Evolutionary conservation across 1,284 basidiomycete genomes (phyloP).

Genomic region (Puccinia novopanici): DNA sequence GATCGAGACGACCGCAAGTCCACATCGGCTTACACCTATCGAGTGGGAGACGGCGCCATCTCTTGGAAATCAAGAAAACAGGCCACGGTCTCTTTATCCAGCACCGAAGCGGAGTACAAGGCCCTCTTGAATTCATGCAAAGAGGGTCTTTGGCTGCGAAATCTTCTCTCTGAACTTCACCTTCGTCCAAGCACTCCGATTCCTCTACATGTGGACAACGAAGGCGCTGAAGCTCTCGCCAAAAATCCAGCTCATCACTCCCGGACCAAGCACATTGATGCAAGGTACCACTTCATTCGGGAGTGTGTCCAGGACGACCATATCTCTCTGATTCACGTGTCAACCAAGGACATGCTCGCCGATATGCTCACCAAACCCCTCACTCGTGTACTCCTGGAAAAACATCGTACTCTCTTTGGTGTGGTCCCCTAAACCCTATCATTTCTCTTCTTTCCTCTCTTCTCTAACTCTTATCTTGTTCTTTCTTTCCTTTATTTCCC

Average conservation of each 20-base stretch:
- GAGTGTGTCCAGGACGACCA: not conserved
- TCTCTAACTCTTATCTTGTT: not conserved
- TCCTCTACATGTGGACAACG: too few species aligned
- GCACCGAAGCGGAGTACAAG: too few species aligned
- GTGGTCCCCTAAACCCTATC: not conserved
- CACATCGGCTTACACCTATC: not conserved
- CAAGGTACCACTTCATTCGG: not conserved
- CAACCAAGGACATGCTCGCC: too few species aligned
- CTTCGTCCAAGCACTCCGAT: too few species aligned
- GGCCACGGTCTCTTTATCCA: too few species aligned
- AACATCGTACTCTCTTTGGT: not conserved
- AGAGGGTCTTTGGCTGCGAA: too few species aligned
- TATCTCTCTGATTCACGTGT: not conserved
- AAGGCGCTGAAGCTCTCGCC: too few species aligned
- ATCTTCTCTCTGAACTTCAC: not conserved
- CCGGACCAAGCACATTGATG: too few species aligned
- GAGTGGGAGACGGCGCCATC: not conserved
- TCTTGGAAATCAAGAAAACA: too few species aligned
- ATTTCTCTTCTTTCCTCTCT: not conserved
- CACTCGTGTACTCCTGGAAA: not conserved
- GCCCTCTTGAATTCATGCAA: too few species aligned
- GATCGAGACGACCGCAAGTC: not conserved
- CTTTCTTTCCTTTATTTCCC: not conserved
- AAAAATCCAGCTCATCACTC: too few species aligned
- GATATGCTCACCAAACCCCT: conserved; percentile 13